Percentiles rank a stretch among this genome's conserved stretches.
Conservation (phyloP, 352 stramenopile species). For the Peronospora destructor region DNA sequence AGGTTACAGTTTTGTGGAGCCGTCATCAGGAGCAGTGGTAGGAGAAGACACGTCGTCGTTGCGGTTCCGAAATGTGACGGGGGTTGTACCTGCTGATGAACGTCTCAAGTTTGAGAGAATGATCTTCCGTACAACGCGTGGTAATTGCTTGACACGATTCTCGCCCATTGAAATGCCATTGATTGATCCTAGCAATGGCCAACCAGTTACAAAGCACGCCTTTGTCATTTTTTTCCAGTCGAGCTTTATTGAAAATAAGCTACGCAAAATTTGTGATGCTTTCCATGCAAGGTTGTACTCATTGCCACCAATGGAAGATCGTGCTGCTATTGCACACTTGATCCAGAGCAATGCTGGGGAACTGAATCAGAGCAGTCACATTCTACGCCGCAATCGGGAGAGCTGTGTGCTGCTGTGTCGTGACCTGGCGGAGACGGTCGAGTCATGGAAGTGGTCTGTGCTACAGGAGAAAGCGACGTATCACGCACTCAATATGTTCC, state of each 20-base stretch:
- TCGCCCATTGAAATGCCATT: slow-evolving; percentile 90
- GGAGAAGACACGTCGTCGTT: slow-evolving; percentile 50
- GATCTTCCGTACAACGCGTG: slow-evolving; percentile 97
- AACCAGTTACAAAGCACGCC: slow-evolving; percentile 79
- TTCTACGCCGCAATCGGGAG: slow-evolving; percentile 94
- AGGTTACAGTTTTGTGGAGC: slow-evolving; percentile 46
- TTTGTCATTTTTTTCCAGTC: slow-evolving; percentile 97
- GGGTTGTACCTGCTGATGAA: slow-evolving; percentile 91
- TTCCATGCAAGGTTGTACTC: slow-evolving; percentile 95
- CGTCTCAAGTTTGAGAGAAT: slow-evolving; percentile 95
- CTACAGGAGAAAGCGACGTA: slow-evolving; percentile 97
- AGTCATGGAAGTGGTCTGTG: slow-evolving; percentile 97
- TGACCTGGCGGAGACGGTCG: slow-evolving; percentile 89
- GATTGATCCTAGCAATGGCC: slow-evolving; percentile 84
- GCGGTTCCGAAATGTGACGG: slow-evolving; percentile 91
- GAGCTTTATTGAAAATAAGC: slow-evolving; percentile 94
- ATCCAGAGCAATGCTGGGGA: slow-evolving; percentile 91
- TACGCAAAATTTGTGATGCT: slow-evolving; percentile 98
- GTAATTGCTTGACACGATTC: slow-evolving; percentile 98
- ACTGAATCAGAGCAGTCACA: slow-evolving; percentile 93
- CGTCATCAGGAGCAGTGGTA: slow-evolving; percentile 5
- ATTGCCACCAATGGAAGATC: slow-evolving; percentile 92
- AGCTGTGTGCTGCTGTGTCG: slow-evolving; percentile 91
- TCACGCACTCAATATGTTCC: slow-evolving; percentile 97
- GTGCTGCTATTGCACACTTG: slow-evolving; percentile 74